Evolutionary conservation across 495 filamentous ascomycete genomes (phyloP), one percentile per base, ranked within the genome.

Genomic region (Lasiosphaeria miniovina): DNA sequence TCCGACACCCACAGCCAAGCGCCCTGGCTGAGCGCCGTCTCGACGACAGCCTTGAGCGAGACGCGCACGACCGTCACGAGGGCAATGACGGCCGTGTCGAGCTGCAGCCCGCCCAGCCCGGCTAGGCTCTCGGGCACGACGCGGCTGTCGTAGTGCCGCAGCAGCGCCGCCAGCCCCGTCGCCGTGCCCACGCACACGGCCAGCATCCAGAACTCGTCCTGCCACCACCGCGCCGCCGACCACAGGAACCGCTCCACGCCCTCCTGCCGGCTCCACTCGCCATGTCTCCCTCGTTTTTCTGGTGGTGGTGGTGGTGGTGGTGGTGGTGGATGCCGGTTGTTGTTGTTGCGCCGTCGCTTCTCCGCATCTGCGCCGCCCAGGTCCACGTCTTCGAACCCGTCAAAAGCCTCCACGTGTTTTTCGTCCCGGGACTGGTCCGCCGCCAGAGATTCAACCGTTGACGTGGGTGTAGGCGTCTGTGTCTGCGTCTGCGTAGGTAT

Each of bases 1-100:
- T 67, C 62, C 7, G 66, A 68, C 0, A 74, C 68, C 72, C 69
- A 76, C 7, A 75, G 64, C 74, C 72, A 76, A 6, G 71, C 71
- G 14, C 66, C 71, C 60, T 76, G 74, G 54, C 71, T 68, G 49
- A 76, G 34, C 11, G 68, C 66, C 2, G 65, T 58, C 54, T 72
- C 71, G 24, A 76, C 61, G 38, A 75, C 65, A 3, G 52, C 67
- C 48, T 66, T 72, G 36, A 76, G 65, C 12, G 68, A 70, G 4
- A 72, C 58, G 2, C 72, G 64, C 12, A 72, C 68, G 32, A 68
- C 51, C 12, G 69, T 71, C 61, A 75, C 71, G 38, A 76, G 52
- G 12, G 70, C 69, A 11, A 76, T 66, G 7, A 74, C 60, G 52
- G 60, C 60, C 4, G 72, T 75, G 58, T 71, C 65, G 7, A 74